These are phyloP conservation scores for Saccharum hybrid DNA, from an alignment of 202 grass and related monocot genomes.

Conservation along the genomic window DNA sequence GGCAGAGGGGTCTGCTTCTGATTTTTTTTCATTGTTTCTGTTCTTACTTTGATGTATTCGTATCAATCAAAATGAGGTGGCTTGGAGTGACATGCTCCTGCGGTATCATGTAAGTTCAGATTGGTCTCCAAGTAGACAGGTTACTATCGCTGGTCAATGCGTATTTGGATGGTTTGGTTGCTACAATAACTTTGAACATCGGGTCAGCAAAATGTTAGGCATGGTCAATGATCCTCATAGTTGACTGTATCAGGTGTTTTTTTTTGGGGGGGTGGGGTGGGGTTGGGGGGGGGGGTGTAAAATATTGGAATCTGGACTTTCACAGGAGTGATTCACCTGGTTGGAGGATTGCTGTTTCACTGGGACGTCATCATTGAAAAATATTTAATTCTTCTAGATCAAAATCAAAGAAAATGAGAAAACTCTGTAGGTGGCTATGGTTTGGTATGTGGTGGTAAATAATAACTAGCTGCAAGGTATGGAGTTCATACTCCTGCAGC, in stretches of 20 bases:
- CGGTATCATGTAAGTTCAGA: not conserved
- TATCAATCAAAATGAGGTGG: slow-evolving; percentile 3
- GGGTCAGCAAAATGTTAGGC: slow-evolving; percentile 56
- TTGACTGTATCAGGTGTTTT: slow-evolving; percentile 14
- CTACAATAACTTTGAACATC: slow-evolving; percentile 37
- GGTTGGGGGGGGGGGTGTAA: not conserved
- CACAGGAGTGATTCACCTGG: slow-evolving; percentile 10
- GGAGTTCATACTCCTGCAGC: slow-evolving; percentile 6
- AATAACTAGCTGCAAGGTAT: slow-evolving; percentile 5
- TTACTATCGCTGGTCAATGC: not conserved
- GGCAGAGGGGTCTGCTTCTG: not conserved
- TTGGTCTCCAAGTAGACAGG: slow-evolving; percentile 16
- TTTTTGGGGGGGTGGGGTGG: too few species aligned
- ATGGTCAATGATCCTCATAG: slow-evolving; percentile 38
- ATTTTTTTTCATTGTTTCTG: slow-evolving; percentile 1
- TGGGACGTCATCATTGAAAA: not conserved
- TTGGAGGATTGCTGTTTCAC: not conserved
- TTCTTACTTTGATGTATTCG: slow-evolving; percentile 3
- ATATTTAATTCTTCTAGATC: slow-evolving; percentile 8
- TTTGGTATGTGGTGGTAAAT: not conserved
- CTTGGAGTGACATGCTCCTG: slow-evolving; percentile 12
- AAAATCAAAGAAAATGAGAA: slow-evolving; percentile 6
- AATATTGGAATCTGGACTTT: slow-evolving; percentile 25
- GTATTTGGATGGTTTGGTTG: not conserved
- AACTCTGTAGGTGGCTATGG: not conserved